phyloP scores from a whole-genome alignment of 164 flowering plant species.

The Aristolochia californica region DNA sequence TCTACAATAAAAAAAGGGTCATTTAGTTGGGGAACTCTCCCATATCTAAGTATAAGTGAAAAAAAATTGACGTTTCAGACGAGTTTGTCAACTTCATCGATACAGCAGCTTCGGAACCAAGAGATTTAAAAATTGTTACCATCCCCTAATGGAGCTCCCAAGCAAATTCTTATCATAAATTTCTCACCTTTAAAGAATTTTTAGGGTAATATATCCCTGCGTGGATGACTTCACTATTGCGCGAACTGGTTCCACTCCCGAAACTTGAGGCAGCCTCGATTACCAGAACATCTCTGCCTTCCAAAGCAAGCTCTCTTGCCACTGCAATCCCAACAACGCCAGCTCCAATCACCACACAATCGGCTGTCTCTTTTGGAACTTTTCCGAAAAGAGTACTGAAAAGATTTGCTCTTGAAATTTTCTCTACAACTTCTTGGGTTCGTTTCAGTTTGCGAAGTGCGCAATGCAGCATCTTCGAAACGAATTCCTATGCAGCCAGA shows the following conservation, averaged over 20 bases:
- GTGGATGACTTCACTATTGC: constrained; percentile 85
- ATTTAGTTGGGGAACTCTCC: too few species aligned
- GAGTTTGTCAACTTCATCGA: too few species aligned
- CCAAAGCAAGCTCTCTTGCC: constrained; percentile 53
- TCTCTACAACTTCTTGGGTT: too few species aligned
- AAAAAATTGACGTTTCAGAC: too few species aligned
- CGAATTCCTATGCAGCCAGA: too few species aligned
- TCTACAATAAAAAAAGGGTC: too few species aligned
- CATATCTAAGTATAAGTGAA: too few species aligned
- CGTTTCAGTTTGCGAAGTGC: too few species aligned
- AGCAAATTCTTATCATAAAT: not conserved
- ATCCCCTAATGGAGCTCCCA: constrained; percentile 1
- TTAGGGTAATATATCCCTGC: constrained; percentile 83
- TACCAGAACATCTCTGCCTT: constrained; percentile 72
- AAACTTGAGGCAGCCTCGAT: constrained; percentile 72
- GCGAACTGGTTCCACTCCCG: constrained; percentile 75
- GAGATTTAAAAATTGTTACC: too few species aligned
- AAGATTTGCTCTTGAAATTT: too few species aligned
- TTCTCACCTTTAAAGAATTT: constrained; percentile 54
- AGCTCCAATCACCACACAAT: constrained; percentile 90
- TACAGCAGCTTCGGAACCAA: too few species aligned
- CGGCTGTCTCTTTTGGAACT: constrained; percentile 49
- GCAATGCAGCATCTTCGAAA: too few species aligned
- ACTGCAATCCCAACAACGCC: constrained; percentile 79
- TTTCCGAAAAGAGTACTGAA: not conserved